Evolutionary conservation across 768 basidiomycete genomes (phyloP), one percentile per base, ranked within the genome.

Genomic region (Pulveroboletus sp.): DNA sequence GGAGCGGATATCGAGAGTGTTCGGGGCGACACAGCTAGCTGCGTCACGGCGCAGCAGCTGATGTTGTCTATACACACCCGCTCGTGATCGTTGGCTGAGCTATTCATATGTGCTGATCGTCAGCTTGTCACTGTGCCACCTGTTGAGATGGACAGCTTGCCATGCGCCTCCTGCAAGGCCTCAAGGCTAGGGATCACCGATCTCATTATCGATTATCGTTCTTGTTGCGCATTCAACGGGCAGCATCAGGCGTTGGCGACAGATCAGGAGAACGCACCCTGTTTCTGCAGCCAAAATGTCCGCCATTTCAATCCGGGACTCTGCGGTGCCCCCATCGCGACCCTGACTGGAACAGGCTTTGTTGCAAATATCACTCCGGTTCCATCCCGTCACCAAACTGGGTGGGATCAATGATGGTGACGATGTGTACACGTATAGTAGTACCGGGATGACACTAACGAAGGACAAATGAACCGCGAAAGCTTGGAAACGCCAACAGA

Each of bases 361-460:
- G 38, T 28, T 21, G 27, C n/a, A 37, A 49, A 31, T 42, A 37
- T 47, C 41, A 43, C 37, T 17, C 40, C 43, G 39, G 36, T 33
- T n/a, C 6, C 42, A 37, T 41, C 14, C 7, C 46, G 39, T 36
- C 37, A 43, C 52, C 39, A 38, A 52, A 17, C 15, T 31, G 28
- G 15, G 17, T n/a, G 11, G 9, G 37, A 37, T 47, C 46, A 48
- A 42, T 51, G 54, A 53, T 50, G 55, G 51, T 50, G 57, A 52
- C 50, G 39, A 50, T 54, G 56, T 57, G 52, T 58, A 62, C 55
- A 61, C 42, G 56, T 49, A 52, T 51, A 52, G 41, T 62, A 39
- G 54, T 68, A 57, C 62, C 58, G 57, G 49, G 40, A 56, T 38
- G 50, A 52, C 38, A 62, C 56, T 54, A 69, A 60, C 39, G 55